These are phyloP conservation scores for Sporisorium scitamineum DNA, from an alignment of 1,284 basidiomycete genomes.

Conservation along the genomic window DNA sequence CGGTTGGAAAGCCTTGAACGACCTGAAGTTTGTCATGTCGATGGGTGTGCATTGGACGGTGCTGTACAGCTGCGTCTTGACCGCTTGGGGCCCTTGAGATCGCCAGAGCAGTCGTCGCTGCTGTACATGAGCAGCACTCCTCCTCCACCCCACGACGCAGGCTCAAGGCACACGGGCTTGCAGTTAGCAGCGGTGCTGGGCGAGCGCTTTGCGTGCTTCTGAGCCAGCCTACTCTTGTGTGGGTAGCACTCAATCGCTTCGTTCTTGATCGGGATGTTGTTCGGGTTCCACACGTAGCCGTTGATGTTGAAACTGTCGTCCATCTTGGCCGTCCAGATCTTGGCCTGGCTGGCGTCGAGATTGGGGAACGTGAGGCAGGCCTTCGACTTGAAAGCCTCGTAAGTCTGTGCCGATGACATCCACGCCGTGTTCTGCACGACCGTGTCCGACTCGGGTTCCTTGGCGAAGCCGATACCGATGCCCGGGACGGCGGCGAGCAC, in stretches of 20 bases:
- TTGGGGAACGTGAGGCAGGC: conserved; percentile 32
- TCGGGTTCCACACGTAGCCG: conserved; percentile 35
- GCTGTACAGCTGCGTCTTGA: conserved; percentile 30
- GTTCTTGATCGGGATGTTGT: conserved; percentile 34
- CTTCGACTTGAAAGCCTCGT: conserved; percentile 20
- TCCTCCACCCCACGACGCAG: conserved; percentile 27
- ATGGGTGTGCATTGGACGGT: conserved; percentile 31
- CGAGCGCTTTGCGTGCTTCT: background rate
- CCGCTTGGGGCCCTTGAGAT: background rate
- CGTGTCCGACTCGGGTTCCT: conserved; percentile 28
- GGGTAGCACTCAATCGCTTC: no score
- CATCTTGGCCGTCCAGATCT: conserved; percentile 15
- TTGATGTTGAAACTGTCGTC: conserved; percentile 16
- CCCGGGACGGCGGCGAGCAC: conserved; percentile 27
- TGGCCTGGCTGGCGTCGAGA: conserved; percentile 9
- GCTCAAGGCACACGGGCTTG: conserved; percentile 26
- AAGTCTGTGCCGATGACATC: conserved; percentile 19
- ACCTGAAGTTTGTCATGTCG: conserved; percentile 22
- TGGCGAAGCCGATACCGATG: conserved; percentile 37
- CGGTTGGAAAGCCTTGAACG: conserved; percentile 29
- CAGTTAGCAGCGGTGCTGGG: background rate
- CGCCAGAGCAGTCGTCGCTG: conserved; percentile 20
- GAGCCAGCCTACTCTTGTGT: no score
- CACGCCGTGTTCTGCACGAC: conserved; percentile 39
- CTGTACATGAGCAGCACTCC: conserved; percentile 30